A percentile compares a stretch with the other conserved stretches of the same genome.
Evolutionary conservation across 2,329 filamentous ascomycete species (phyloP).

Genomic region (Cladosporium sp.): DNA sequence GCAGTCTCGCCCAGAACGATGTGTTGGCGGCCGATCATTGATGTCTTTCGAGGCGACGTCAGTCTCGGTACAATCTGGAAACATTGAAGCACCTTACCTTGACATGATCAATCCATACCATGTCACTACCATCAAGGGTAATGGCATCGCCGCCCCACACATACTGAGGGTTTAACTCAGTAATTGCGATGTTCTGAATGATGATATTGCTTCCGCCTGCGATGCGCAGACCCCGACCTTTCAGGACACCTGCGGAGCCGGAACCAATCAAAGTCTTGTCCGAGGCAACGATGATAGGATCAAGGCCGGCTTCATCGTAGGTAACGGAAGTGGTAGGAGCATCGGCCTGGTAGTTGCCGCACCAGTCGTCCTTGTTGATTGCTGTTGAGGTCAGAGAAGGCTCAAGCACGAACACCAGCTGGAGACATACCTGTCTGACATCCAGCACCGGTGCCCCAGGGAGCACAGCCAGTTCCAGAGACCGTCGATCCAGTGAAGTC

Average conservation of each 20-base stretch:
- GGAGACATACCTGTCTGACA: constrained; percentile 43
- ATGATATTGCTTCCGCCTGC: constrained; percentile 51
- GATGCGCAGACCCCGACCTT: constrained; percentile 40
- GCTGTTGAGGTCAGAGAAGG: constrained; percentile 29
- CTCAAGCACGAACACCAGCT: too few relatives aligned
- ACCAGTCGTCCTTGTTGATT: constrained; percentile 59
- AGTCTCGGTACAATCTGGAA: not conserved
- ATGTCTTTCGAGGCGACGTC: constrained; percentile 39
- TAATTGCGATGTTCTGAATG: constrained; percentile 40
- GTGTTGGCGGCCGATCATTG: constrained; percentile 57
- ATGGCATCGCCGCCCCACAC: constrained; percentile 39
- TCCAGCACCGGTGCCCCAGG: constrained; percentile 48
- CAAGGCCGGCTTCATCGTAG: constrained; percentile 55
- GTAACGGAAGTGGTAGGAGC: constrained; percentile 25
- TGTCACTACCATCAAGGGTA: constrained; percentile 32
- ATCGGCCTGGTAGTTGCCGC: constrained; percentile 43
- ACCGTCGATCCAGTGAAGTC: constrained; percentile 52
- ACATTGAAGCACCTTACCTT: constrained; percentile 31
- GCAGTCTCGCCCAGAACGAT: constrained; percentile 54
- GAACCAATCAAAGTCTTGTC: constrained; percentile 42
- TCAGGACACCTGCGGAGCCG: constrained; percentile 37
- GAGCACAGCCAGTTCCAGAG: constrained; percentile 54
- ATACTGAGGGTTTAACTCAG: constrained; percentile 35
- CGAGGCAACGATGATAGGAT: constrained; percentile 36
- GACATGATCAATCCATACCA: constrained; percentile 36